These are phyloP conservation scores for Desmodesmus armatus DNA, from an alignment of 139 green algal genomes.

Conservation along the genomic window DNA sequence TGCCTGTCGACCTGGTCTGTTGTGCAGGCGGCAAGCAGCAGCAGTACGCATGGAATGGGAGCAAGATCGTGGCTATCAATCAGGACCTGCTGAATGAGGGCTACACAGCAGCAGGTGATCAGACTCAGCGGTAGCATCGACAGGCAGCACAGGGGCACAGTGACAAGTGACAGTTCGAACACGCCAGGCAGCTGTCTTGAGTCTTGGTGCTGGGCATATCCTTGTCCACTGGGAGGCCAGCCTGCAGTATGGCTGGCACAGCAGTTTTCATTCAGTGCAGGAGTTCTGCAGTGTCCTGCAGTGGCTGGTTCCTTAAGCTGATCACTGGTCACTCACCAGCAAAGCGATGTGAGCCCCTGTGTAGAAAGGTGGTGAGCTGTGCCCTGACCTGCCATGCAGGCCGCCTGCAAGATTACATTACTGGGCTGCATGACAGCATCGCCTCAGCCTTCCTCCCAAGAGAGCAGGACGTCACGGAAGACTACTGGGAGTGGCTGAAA, in stretches of 20 bases:
- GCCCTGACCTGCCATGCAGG: slow-evolving; percentile 35
- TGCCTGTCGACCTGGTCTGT: not conserved
- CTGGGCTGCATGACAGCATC: slow-evolving; percentile 31
- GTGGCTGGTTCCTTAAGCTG: too few relatives aligned
- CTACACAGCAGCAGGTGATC: slow-evolving; percentile 40
- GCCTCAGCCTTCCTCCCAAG: slow-evolving; percentile 65
- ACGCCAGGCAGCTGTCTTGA: too few relatives aligned
- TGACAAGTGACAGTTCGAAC: not conserved
- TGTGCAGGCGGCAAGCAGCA: slow-evolving; percentile 48
- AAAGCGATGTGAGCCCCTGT: too few relatives aligned
- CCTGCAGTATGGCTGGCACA: too few relatives aligned
- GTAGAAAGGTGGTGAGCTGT: too few relatives aligned
- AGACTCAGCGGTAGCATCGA: not conserved
- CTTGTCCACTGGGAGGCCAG: too few relatives aligned
- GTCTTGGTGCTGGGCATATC: too few relatives aligned
- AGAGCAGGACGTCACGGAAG: slow-evolving; percentile 74
- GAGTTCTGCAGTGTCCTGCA: too few relatives aligned
- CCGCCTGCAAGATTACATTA: slow-evolving; percentile 48
- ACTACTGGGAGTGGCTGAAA: slow-evolving; percentile 93
- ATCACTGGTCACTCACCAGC: too few relatives aligned
- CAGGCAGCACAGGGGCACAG: not conserved
- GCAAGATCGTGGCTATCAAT: slow-evolving; percentile 52
- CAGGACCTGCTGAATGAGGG: slow-evolving; percentile 46
- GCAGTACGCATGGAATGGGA: slow-evolving; percentile 69
- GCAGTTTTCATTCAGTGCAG: too few relatives aligned